phyloP scores from a whole-genome alignment of 495 filamentous ascomycete species.

The Aspergillus carlsbadensis region DNA sequence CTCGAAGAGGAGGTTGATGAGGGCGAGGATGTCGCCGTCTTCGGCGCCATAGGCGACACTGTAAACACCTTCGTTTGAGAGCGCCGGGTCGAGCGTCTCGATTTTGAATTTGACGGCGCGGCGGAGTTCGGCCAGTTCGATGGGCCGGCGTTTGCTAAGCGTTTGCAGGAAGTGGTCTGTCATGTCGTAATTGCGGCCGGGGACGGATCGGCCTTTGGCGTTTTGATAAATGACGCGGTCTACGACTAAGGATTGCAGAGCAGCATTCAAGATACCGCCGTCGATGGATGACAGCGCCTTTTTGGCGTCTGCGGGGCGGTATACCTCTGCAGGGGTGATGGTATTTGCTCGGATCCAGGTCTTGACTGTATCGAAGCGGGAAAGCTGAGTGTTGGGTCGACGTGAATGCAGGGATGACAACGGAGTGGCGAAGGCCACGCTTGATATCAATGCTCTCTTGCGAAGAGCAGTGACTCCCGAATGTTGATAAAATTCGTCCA shows the following conservation, averaged over 20 bases:
- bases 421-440: constrained; percentile 35
- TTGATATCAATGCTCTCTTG: constrained; percentile 36
- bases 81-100: constrained; percentile 51
- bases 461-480: constrained; percentile 29
- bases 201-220: constrained; percentile 51
- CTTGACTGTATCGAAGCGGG: constrained; percentile 45
- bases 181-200: constrained; percentile 56
- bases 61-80: constrained; percentile 35
- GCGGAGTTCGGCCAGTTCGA: constrained; percentile 45
- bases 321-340: constrained; percentile 50
- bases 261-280: constrained; percentile 49
- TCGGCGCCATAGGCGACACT: constrained; percentile 36
- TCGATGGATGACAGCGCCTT: constrained; percentile 43
- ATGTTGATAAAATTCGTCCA: constrained; percentile 46
- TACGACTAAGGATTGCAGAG: constrained; percentile 55
- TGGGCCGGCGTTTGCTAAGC: constrained; percentile 45
- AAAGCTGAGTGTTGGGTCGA: constrained; percentile 22
- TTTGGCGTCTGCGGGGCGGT: constrained; percentile 40
- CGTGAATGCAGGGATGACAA: constrained; percentile 19
- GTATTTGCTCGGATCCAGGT: constrained; percentile 63
- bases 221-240: constrained; percentile 59
- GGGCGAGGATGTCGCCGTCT: constrained; percentile 68
- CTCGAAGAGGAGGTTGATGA: constrained; percentile 65
- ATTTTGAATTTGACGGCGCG: constrained; percentile 60
- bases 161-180: constrained; percentile 54